Evolutionary conservation across 169 alveolate genomes (phyloP), one percentile per base, ranked within the genome.

Genomic region (Plasmodium relictum): DNA sequence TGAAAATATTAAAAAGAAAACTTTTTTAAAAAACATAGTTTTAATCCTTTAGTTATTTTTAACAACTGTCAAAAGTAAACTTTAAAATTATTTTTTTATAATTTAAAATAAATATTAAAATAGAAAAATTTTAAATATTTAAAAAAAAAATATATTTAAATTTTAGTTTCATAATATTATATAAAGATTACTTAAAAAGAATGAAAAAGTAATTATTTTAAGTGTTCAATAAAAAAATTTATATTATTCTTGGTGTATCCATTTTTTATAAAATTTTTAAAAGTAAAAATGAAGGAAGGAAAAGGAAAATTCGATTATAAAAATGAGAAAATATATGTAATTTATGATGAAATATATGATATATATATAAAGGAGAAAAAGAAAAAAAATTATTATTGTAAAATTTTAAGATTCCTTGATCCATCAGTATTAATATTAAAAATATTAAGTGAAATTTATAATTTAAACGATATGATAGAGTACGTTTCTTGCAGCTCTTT

Each of bases 281-380:
- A 56, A 48, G 20, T 56, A 52, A 56, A 83, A 68, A 48, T 66
- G 83, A 58, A 83, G 12, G 61, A 22, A 52, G 56, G 71, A 14
- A 24, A 24, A 71, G 39, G 68, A 68, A 54, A 83, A 42, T 26
- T 6, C 7, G 39, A 37, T 52, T 48, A 45, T 48, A 65, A 83
- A 41, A 44, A 56, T 54, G 83, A 73, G 37, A 83, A 68, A 68
- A 68, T 83, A 31, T 68, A 68, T 83, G 83, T 83, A 14, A 26
- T 83, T 12, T 83, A 83, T 52, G 91, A 83, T 45, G 73, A 83
- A 44, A 83, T 83, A 24, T 83, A 83, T 83, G 76, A 83, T 61
- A 66, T 68, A 18, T 72, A 83, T 56, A 44, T 20, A 62, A 83
- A 83, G 72, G 91, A 83, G 52, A 54, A 83, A 22, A 52, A 37